Conservation (phyloP, 768 basidiomycete genomes). For the Tephrocybe rancida region DNA sequence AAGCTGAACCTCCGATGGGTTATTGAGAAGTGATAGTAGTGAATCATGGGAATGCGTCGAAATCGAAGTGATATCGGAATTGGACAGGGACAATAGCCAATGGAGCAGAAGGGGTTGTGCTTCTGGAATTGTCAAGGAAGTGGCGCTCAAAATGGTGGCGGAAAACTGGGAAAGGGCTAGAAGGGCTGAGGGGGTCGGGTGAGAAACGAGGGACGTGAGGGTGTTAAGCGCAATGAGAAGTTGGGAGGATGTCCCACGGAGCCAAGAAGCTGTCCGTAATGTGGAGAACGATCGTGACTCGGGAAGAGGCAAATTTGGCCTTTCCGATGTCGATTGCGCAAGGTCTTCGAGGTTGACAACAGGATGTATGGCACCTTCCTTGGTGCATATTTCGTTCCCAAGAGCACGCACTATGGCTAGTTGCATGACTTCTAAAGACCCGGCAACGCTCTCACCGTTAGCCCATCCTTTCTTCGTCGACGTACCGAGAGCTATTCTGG, state of each 20-base stretch:
- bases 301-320: slow-evolving; percentile 17
- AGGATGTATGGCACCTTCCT: slow-evolving; percentile 57
- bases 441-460: slow-evolving; percentile 66
- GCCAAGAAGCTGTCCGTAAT: slow-evolving; percentile 74
- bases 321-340: slow-evolving; percentile 29
- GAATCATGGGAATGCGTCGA: slow-evolving; percentile 46
- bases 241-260: slow-evolving; percentile 80
- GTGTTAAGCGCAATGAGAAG: slow-evolving; percentile 82
- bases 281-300: slow-evolving; percentile 46
- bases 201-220: slow-evolving; percentile 68
- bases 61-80: slow-evolving; percentile 57
- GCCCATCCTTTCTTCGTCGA: slow-evolving; percentile 65
- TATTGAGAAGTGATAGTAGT: slow-evolving; percentile 48
- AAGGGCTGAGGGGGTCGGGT: slow-evolving; percentile 71
- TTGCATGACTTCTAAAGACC: slow-evolving; percentile 60
- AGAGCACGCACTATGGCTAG: slow-evolving; percentile 56
- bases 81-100: slow-evolving; percentile 73
- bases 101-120: slow-evolving; percentile 69
- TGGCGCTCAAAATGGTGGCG: slow-evolving; percentile 49
- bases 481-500: slow-evolving; percentile 65
- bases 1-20: slow-evolving; percentile 42
- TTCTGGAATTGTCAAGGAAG: slow-evolving; percentile 66
- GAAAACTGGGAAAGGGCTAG: slow-evolving; percentile 60
- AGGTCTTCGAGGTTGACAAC: slow-evolving; percentile 70
- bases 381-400: slow-evolving; percentile 67